Evolutionary conservation across 2,329 filamentous ascomycete genomes (phyloP), one percentile per base, ranked within the genome.

Genomic region (Chrysosporium queenslandicum): DNA sequence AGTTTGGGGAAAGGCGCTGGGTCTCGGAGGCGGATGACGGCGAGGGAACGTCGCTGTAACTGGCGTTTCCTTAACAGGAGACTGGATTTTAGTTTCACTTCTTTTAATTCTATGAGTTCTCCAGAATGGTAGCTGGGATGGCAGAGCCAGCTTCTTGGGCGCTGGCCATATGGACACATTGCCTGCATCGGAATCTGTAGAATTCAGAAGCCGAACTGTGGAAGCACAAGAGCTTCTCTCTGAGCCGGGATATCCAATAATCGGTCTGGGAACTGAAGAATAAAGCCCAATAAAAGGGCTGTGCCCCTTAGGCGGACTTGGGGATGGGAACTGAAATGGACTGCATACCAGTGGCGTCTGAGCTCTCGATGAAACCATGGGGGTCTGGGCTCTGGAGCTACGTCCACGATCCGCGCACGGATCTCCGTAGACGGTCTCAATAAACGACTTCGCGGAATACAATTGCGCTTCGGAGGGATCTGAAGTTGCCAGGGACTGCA

Each of bases 381-480:
- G 50, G 2, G 50, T 52, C 29, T 52, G 50, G 52, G 39, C 79
- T 71, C 83, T 80, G 71, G 78, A 75, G 55, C 74, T 76, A 52
- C 77, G 74, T 55, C 79, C 79, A 52, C 77, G 78, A 53, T 78
- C 74, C 57, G 72, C 76, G 58, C 71, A 62, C 3, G 71, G 67
- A 54, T 94, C 89, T 48, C 80, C 78, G 64, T 86, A 94, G 14
- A 88, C 78, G 4, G 77, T 79, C 52, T 96, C 90, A 52, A 96
- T 76, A 66, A 91, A 96, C 14, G 80, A 74, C 2, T 82, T 74
- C 1, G 89, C 89, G 0, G 83, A 77, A 59, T 83, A 81, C 36
- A 97, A 74, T 52, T 82, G 78, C 4, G 87, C 85, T 66, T 97
- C 91, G 1, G 88, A 90, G 0, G 82, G 72, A 67, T 97, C 91